Base-by-base conservation (phyloP, 306 rosid species). In the Vachellia pachyceras region DNA sequence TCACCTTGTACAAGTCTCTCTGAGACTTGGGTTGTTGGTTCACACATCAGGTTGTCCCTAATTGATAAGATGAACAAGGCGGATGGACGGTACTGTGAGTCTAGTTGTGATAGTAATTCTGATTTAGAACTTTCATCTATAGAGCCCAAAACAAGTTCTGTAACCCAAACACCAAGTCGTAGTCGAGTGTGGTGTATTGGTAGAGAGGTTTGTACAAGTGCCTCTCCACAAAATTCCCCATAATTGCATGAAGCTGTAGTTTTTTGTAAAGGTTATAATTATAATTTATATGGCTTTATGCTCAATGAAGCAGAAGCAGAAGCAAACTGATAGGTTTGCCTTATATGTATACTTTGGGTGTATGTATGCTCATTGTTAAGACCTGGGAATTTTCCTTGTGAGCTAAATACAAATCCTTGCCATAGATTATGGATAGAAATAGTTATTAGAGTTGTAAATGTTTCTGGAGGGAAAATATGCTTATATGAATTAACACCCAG, bases 111-210 rank as follows among this genome's bases (percentile, higher is more conserved):
- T 39, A 67, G 84, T 85, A 76, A 42, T 74, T 79, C 73, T 18
- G 89, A 87, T 73, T 47, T 60, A 45, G 84, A 86, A 74, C 49
- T 77, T 58, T 82, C 91, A 18, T 83, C 82, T 66, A 7, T 54
- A 44, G 85, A 86, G 15, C 80, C 83, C 41, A 91, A 84, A 89
- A 39, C 80, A 77, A 83, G 85, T 57, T 86, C 87, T 57, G 76
- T 83, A 67, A 79, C 79, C 0, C 76, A 87, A 71, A 94, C 94
- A 35, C 93, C 94, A 39, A 88, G 84, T 79, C 80, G 85, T 64
- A 79, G 91, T 72, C 75, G 82, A 41, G 78, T 80, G 7, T 88
- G 93, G 90, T 86, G 94, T 85, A 87, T 87, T 42, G 86, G 90
- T 33, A 79, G 72, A 78, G 97, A 92, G 86, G 92, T 86, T 72